Percentiles rank a stretch among this genome's conserved stretches.
phyloP scores from a whole-genome alignment of 1,284 basidiomycete genomes.

The Tremellales sp. region DNA sequence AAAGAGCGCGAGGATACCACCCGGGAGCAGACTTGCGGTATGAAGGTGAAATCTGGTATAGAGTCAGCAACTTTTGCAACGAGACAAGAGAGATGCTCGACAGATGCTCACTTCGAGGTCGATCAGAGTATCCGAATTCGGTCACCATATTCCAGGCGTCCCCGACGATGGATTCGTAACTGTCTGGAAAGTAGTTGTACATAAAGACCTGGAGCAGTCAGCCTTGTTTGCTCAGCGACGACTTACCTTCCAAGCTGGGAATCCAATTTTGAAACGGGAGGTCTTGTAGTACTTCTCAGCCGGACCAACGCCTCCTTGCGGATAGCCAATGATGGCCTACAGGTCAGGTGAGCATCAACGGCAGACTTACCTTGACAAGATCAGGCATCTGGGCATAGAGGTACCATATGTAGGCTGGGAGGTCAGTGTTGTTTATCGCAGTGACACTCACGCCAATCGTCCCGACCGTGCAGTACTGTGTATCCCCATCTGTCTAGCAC shows the following conservation, averaged over 20 bases:
- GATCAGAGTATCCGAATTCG: conserved; percentile 8
- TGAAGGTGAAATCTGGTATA: conserved; percentile 11
- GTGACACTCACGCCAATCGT: conserved; percentile 21
- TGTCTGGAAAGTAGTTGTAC: conserved; percentile 20
- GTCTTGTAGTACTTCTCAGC: conserved; percentile 15
- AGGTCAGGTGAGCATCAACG: not conserved
- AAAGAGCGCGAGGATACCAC: too few species aligned
- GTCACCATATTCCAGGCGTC: conserved; percentile 17
- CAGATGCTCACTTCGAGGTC: conserved; percentile 7
- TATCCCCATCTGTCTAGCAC: conserved; percentile 21
- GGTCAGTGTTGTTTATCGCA: too few species aligned
- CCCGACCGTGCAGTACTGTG: conserved; percentile 20
- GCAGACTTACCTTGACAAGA: conserved; percentile 13
- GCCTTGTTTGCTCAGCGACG: too few species aligned
- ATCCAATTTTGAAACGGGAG: conserved; percentile 11
- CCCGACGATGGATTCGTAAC: conserved; percentile 15
- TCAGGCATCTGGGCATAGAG: conserved; percentile 24
- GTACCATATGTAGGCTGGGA: conserved; percentile 26
- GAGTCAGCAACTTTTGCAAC: not conserved
- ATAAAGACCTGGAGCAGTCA: conserved; percentile 16
- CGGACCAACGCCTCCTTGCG: conserved; percentile 6
- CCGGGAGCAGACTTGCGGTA: too few species aligned
- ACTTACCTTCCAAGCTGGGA: conserved; percentile 32
- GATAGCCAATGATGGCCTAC: conserved; percentile 13
- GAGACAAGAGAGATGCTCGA: not conserved